Evolutionary conservation across 331 rosid species (phyloP).

Genomic region (Spiraea crenata): DNA sequence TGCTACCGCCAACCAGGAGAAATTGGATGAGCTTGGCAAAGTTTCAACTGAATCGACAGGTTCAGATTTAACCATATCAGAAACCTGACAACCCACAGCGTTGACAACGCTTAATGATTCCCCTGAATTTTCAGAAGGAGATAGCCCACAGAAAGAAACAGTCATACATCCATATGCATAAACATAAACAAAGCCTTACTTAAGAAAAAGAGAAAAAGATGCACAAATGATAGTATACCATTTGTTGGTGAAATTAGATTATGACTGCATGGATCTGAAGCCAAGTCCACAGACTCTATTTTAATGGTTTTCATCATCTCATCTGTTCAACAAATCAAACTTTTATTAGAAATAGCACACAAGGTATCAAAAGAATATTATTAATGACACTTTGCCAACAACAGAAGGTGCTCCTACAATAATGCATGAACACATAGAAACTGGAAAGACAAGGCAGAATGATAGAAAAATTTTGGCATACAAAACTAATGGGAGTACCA

Average conservation of each 20-base stretch:
- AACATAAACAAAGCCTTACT: background rate
- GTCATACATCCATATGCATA: background rate
- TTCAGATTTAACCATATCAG: conserved; percentile 19
- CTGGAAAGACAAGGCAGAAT: conserved; percentile 23
- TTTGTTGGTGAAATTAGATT: conserved; percentile 21
- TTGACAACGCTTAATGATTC: conserved; percentile 11
- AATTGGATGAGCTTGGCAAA: conserved; percentile 9
- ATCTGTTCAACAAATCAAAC: conserved; percentile 27
- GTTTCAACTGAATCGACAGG: conserved; percentile 17
- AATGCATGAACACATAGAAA: conserved; percentile 6
- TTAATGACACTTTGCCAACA: background rate
- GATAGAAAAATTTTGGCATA: background rate
- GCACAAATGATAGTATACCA: conserved; percentile 16
- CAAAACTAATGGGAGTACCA: conserved; percentile 10
- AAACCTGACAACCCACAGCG: conserved; percentile 18
- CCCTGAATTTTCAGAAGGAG: conserved; percentile 34
- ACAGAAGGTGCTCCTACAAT: background rate
- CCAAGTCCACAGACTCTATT: conserved; percentile 27
- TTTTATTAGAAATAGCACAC: background rate
- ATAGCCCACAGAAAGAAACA: background rate
- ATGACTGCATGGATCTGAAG: conserved; percentile 24
- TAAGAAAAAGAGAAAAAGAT: background rate
- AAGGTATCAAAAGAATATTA: background rate
- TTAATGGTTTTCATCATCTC: conserved; percentile 17
- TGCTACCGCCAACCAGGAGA: conserved; percentile 40